Evolutionary conservation across 1,139 yeast species (phyloP).

Genomic region (Diutina mesorugosa): DNA sequence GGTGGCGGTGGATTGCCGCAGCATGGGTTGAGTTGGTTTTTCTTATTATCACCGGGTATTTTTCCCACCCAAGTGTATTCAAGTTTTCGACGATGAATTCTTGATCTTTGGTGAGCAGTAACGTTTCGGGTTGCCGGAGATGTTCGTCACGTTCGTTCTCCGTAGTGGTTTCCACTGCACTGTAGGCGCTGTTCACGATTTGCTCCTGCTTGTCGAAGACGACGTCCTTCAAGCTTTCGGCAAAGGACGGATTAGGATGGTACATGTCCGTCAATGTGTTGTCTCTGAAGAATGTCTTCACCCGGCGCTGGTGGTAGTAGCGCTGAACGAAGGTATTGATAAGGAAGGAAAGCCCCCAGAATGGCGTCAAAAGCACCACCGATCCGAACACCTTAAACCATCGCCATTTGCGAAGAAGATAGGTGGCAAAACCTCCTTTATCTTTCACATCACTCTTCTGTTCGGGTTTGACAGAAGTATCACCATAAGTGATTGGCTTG

Average conservation of each 20-base stretch:
- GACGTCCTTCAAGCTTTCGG: background rate
- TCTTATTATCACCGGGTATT: conserved; percentile 58
- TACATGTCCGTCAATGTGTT: conserved; percentile 20
- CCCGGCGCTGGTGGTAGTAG: conserved; percentile 19
- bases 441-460: conserved; percentile 2
- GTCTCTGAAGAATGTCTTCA: conserved; percentile 17
- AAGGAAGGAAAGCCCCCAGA: conserved; percentile 38
- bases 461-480: background rate
- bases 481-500: conserved; percentile 15
- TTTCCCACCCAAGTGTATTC: conserved; percentile 52
- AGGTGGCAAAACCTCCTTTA: conserved; percentile 11
- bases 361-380: conserved; percentile 35
- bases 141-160: conserved; percentile 5
- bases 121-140: conserved; percentile 11
- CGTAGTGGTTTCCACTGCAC: background rate
- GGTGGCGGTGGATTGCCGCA: conserved; percentile 60
- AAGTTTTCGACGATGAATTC: conserved; percentile 39
- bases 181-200: background rate
- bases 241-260: conserved; percentile 3
- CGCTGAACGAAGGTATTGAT: conserved; percentile 30
- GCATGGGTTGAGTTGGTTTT: conserved; percentile 63
- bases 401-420: conserved; percentile 13
- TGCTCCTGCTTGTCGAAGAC: conserved; percentile 3
- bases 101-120: conserved; percentile 32
- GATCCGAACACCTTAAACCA: conserved; percentile 34